Base-by-base conservation (phyloP, 331 rosid genomes). In the Malus hybrid region DNA sequence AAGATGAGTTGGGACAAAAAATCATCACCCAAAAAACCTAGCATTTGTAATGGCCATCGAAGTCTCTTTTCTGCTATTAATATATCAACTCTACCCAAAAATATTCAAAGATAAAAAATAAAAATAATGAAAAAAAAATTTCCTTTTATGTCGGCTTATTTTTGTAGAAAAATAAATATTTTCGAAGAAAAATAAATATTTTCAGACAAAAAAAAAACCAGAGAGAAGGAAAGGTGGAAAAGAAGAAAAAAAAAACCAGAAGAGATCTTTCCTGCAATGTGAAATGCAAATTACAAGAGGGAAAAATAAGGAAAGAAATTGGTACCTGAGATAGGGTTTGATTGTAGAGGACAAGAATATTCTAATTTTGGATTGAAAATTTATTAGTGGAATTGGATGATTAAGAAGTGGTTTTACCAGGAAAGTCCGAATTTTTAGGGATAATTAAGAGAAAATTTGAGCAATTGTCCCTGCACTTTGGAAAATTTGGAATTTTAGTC, bases 311-410 rank as follows among this genome's bases (percentile, higher is more conserved):
- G 68, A 39, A 79, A 72, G 48, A 36, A 34, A 64, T 8, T 28
- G 85, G 57, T 34, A 46, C 65, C 74, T 77, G 75, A 79, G 78
- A 80, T 66, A 81, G 79, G 63, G 62, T 75, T 69, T 39, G 71
- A 54, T 44, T 73, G 28, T 66, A 66, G 77, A 79, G 76, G 61
- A 12, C 8, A 59, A 34, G 76, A 72, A 34, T 29, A 2, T 5
- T 39, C 83, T 79, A 78, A 78, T 2, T 73, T 74, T 75, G 64
- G 48, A 68, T 63, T 44, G 6, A 29, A 64, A 29, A 64, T 11
- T 12, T 13, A 12, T 28, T 27, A 6, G 67, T 12, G 56, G 71
- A 52, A 36, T 36, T 34, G 59, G 73, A 62, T 29, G 74, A 62
- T 6, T 33, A 66, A 71, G 50, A 67, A 59, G 19, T 22, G 56